These are phyloP conservation scores for Yarrowia sp. DNA, from an alignment of 805 yeast species.

Conservation along the genomic window DNA sequence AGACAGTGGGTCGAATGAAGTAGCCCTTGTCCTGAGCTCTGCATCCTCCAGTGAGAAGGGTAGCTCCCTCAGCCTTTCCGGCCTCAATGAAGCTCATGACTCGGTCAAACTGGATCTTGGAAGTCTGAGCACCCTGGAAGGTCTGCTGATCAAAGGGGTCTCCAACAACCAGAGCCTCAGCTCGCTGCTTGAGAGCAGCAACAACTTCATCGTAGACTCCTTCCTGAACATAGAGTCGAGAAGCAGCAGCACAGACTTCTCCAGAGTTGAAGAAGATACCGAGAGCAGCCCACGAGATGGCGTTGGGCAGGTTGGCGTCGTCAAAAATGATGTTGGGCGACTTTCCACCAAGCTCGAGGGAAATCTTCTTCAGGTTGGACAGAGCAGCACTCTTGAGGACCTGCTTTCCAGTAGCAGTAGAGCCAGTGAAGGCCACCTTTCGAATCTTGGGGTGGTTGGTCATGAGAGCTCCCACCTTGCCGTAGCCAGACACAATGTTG, in stretches of 20 bases:
- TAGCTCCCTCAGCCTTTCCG: slow-evolving; percentile 86
- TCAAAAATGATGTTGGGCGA: slow-evolving; percentile 88
- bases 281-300: slow-evolving; percentile 72
- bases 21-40: slow-evolving; percentile 61
- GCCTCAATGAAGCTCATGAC: slow-evolving; percentile 74
- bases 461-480: slow-evolving; percentile 69
- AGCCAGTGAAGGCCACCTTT: slow-evolving; percentile 94
- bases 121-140: slow-evolving; percentile 91
- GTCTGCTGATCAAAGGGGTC: slow-evolving; percentile 76
- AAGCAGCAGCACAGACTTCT: slow-evolving; percentile 94
- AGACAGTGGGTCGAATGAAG: slow-evolving; percentile 77
- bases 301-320: slow-evolving; percentile 80
- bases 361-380: slow-evolving; percentile 77
- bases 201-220: slow-evolving; percentile 77
- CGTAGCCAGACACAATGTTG: slow-evolving; percentile 74
- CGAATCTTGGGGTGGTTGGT: slow-evolving; percentile 70
- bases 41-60: slow-evolving; percentile 79
- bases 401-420: slow-evolving; percentile 83
- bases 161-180: slow-evolving; percentile 67
- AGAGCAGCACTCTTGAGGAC: slow-evolving; percentile 80
- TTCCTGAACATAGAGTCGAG: slow-evolving; percentile 87
- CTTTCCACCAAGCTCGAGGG: slow-evolving; percentile 95
- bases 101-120: slow-evolving; percentile 74
- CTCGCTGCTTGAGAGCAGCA: slow-evolving; percentile 60
- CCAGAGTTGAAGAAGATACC: slow-evolving; percentile 95